These are phyloP conservation scores for Talaromyces thailandensis DNA, from an alignment of 495 filamentous ascomycete genomes.

Conservation along the genomic window DNA sequence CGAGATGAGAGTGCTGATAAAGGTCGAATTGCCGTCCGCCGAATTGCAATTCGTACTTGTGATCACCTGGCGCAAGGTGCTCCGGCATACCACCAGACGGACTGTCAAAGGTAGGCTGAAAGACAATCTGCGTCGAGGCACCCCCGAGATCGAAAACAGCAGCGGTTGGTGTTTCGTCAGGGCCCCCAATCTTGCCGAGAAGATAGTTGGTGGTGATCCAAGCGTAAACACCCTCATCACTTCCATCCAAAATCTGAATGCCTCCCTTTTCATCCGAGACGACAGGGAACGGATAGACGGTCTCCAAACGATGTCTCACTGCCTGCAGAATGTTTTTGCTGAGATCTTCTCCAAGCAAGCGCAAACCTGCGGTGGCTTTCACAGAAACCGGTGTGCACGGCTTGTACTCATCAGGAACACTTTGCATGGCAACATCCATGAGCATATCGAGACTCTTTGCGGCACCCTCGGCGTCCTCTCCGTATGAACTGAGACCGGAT, in stretches of 20 bases:
- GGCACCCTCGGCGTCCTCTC: constrained; percentile 73
- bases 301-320: constrained; percentile 78
- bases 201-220: constrained; percentile 99
- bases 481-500: constrained; percentile 81
- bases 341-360: constrained; percentile 72
- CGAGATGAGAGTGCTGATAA: constrained; percentile 98
- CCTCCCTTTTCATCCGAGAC: constrained; percentile 76
- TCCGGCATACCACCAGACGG: constrained; percentile 78
- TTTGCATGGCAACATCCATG: constrained; percentile 72
- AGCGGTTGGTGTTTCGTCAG: constrained; percentile 81
- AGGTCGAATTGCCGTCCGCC: constrained; percentile 84
- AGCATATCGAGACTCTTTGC: constrained; percentile 83
- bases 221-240: constrained; percentile 94
- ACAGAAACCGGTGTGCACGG: constrained; percentile 85
- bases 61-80: constrained; percentile 77
- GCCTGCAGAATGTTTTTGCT: constrained; percentile 78
- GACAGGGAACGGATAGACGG: constrained; percentile 85
- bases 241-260: constrained; percentile 92
- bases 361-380: constrained; percentile 91
- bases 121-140: constrained; percentile 96
- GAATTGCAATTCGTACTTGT: constrained; percentile 90
- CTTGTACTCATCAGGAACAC: constrained; percentile 79
- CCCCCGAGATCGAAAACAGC: constrained; percentile 95
- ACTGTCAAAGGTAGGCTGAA: constrained; percentile 84
- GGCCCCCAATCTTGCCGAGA: constrained; percentile 90